Evolutionary conservation across 2,329 filamentous ascomycete species (phyloP), one percentile per base, ranked within the genome.

Genomic region (Cercospora brassicicola): DNA sequence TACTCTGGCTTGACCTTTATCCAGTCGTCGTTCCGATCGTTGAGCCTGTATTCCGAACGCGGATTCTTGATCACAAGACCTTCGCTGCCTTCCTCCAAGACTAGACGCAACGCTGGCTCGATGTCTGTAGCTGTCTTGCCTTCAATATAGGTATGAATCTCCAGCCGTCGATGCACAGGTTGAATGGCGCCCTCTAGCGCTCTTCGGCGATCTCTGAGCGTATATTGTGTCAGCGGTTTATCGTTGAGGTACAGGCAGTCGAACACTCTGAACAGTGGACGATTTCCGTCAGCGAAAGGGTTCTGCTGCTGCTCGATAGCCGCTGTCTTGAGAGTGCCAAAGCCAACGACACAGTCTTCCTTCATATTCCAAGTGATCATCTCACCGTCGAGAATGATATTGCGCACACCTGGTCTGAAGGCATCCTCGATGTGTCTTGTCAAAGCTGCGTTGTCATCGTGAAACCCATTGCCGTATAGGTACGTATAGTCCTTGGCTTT

Each of bases 1-100:
- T 99, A 99, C 72, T 99, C 95, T 0, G 95, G 95, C 76, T 99
- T 99, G 8, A 99, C 94, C 78, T 99, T 99, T 81, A 97, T 90
- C 95, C 95, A 99, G 79, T 97, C 92, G 74, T 96, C 92, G 75
- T 96, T 95, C 59, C 95, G 90, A 73, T 92, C 91, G 76, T 96
- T 97, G 9, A 98, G 85, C 6, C 88, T 86, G 78, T 99, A 99
- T 75, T 88, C 86, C 0, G 94, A 96, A 4, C 90, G 86, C 7
- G 95, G 95, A 71, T 97, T 98, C 82, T 99, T 99, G 62, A 98
- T 82, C 0, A 99, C 93, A 0, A 98, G 84, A 1, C 95, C 95
- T 79, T 98, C 95, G 0, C 91, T 94, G 0, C 92, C 89, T 71
- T 94, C 91, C 2, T 91, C 92, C 8, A 99, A 90, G 2, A 98